phyloP scores from a whole-genome alignment of 73 alveolate genomes.

The Breviolum minutum region DNA sequence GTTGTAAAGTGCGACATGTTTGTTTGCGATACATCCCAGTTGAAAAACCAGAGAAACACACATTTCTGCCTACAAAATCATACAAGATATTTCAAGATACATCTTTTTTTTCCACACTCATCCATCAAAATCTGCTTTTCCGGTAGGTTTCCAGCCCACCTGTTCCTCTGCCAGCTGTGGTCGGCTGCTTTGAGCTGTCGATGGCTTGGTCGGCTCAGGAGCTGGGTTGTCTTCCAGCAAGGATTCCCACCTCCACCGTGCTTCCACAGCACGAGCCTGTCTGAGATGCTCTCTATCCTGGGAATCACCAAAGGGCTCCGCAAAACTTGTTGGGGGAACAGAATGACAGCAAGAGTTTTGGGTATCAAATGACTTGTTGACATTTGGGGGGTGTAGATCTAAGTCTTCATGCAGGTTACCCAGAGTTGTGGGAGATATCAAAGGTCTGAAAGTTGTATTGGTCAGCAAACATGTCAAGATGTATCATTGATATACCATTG shows the following conservation, averaged over 20 bases:
- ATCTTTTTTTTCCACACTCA: too few species aligned
- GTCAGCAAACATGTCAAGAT: too few species aligned
- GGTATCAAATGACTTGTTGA: background rate
- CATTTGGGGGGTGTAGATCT: too few species aligned
- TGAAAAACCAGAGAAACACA: too few species aligned
- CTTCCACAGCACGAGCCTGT: conserved; percentile 12
- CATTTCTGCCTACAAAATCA: too few species aligned
- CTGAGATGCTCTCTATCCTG: conserved; percentile 26
- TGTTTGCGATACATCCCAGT: too few species aligned
- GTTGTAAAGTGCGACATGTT: too few species aligned
- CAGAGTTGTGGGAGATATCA: too few species aligned
- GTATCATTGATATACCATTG: too few species aligned
- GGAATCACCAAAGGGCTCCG: background rate
- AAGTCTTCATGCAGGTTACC: too few species aligned
- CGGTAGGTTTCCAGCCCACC: background rate
- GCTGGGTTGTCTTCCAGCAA: conserved; percentile 22
- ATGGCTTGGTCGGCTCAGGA: background rate
- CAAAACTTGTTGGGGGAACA: background rate
- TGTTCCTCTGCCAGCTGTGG: background rate
- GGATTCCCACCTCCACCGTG: conserved; percentile 18
- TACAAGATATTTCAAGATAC: background rate
- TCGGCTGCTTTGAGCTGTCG: background rate
- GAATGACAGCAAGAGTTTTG: background rate
- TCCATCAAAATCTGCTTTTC: background rate
- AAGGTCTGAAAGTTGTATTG: too few species aligned